phyloP scores from a whole-genome alignment of 2,329 filamentous ascomycete genomes.

The Nannizzia gypsea region DNA sequence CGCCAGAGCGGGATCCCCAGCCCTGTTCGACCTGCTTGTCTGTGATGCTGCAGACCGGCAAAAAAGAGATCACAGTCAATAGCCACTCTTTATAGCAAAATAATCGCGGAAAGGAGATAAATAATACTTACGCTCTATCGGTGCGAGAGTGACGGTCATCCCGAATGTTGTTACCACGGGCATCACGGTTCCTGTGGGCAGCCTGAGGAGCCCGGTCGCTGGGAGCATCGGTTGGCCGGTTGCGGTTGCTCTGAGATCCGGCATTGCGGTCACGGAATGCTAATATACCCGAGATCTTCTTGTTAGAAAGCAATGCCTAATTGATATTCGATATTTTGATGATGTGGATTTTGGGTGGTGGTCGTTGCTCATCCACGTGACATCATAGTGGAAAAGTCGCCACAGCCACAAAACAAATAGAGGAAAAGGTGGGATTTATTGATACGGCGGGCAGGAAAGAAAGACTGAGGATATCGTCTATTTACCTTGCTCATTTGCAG shows the following conservation, averaged over 20 bases:
- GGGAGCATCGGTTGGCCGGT: constrained; percentile 60
- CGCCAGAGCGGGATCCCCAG: constrained; percentile 75
- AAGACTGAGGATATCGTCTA: constrained; percentile 18
- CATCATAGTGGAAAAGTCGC: not conserved
- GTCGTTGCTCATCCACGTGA: not conserved
- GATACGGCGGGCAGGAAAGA: not conserved
- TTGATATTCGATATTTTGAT: too few species aligned
- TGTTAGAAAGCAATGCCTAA: not conserved
- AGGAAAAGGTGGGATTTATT: not conserved
- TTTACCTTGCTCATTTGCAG: constrained; percentile 81
- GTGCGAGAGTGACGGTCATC: constrained; percentile 54
- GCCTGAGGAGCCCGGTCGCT: not conserved
- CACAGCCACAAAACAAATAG: not conserved
- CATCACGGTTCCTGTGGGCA: constrained; percentile 38
- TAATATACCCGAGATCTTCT: constrained; percentile 26
- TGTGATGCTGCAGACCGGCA: constrained; percentile 26
- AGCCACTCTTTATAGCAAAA: too few species aligned
- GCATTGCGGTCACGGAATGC: constrained; percentile 83
- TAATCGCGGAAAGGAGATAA: not conserved
- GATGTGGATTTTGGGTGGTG: not conserved
- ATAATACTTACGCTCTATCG: constrained; percentile 44
- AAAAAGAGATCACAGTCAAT: not conserved
- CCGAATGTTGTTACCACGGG: constrained; percentile 45
- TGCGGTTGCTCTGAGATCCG: constrained; percentile 71
- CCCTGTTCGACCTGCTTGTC: constrained; percentile 55